Base-by-base conservation (phyloP, 139 green algal genomes). In the Microglena sp. region DNA sequence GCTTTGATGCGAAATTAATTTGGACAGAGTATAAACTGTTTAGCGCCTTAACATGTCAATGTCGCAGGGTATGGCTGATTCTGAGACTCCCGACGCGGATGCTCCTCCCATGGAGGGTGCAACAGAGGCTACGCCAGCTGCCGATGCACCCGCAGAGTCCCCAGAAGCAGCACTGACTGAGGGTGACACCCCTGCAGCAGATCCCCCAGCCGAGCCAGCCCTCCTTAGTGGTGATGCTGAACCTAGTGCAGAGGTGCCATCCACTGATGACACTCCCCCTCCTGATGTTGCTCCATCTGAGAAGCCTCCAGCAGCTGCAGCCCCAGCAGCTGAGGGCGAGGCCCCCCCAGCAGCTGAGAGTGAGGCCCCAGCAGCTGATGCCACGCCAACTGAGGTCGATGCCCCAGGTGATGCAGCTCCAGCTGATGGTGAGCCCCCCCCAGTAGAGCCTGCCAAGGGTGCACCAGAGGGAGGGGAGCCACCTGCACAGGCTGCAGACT, bases 281-380 rank as follows among this genome's bases (percentile, higher is more conserved):
- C 53, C 32, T n/a, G 32, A 33, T 7, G 30, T 27, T 64, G 35
- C 34, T 28, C 31, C 26, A 2, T 26, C 55, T 32, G 63, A 53
- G 62, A 50, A 60, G 53, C n/a, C 31, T 60, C 8, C 45, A 32
- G n/a, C 45, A 27, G 31, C 46, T 54, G 46, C 31, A 26, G 63
- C 29, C 24, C 45, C 63, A 22, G 21, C 61, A 46, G 29, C 45
- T 35, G 63, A 61, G 18, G 31, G 2, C 18, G 32, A 32, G n/a
- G 34, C 61, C 21, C 2, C 7, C n/a, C 21, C 18, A 60, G 53
- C 24, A 11, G 29, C 46, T 43, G 32, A 46, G 33, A 32, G 34
- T 33, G 46, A 69, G 18, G 4, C 26, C 34, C 7, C 30, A 7
- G 4, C 57, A 53, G 30, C 57, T 50, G 30, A 60, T 24, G 26